phyloP scores from a whole-genome alignment of 2,329 filamentous ascomycete genomes.

The Hyphodiscus sp. region DNA sequence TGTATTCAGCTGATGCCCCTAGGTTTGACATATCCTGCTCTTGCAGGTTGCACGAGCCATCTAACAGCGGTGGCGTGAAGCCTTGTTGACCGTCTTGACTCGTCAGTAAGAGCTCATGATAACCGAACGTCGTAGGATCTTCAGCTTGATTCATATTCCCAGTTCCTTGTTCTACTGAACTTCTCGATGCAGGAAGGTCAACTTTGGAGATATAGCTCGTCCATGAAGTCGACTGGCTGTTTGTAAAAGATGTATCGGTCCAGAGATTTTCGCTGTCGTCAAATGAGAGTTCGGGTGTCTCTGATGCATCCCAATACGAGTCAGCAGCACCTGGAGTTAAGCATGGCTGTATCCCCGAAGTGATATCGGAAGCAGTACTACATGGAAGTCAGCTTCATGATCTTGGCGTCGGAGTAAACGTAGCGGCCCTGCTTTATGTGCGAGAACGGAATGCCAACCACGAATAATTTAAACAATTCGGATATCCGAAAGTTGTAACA shows the following conservation, averaged over 20 bases:
- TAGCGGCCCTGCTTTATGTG: too few relatives aligned
- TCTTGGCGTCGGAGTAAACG: too few relatives aligned
- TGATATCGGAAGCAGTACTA: too few relatives aligned
- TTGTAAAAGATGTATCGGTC: neutral
- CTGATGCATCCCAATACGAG: slow-evolving; percentile 2
- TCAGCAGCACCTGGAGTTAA: neutral
- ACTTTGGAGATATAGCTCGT: too few relatives aligned
- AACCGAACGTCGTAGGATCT: too few relatives aligned
- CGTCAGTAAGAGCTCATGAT: neutral
- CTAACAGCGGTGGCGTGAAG: neutral
- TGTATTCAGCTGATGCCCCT: neutral
- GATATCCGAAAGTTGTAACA: too few relatives aligned
- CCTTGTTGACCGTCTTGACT: neutral
- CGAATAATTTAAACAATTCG: too few relatives aligned
- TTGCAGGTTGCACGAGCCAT: neutral
- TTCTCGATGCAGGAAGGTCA: too few relatives aligned
- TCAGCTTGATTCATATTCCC: too few relatives aligned
- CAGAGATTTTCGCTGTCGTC: slow-evolving; percentile 1
- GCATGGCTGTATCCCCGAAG: neutral
- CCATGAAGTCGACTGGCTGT: neutral
- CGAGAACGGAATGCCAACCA: too few relatives aligned
- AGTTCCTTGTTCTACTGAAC: too few relatives aligned
- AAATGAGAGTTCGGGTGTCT: neutral
- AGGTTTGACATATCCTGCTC: neutral
- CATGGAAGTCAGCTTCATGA: too few relatives aligned